Evolutionary conservation across 805 yeast species (phyloP), one percentile per base, ranked within the genome.

Genomic region (Ogataea corticis): DNA sequence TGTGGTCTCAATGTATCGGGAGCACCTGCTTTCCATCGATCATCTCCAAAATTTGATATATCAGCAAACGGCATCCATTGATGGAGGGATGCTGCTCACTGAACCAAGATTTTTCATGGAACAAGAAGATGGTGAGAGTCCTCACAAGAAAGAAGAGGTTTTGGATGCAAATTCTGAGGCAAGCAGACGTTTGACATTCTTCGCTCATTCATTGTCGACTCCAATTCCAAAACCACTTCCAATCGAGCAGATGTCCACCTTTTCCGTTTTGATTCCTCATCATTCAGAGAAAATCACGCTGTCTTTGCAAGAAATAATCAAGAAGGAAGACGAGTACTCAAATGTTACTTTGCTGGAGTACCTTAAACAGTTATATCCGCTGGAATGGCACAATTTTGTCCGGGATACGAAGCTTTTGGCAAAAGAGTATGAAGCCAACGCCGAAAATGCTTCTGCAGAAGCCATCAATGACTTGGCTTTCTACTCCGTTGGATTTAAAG

Each of bases 171-270:
- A 80, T 41, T 79, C 89, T 0, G 96, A 87, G 59, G 96, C 96
- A 0, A 83, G 83, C 58, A 71, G 96, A 56, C 73, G 97, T 52
- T 78, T 89, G 1, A 85, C 96, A 0, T 89, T 87, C 60, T 89
- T 89, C 72, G 96, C 97, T 0, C 96, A 89, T 59, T 87, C 96
- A 0, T 69, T 89, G 34, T 83, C 96, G 0, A 87, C 95, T 0
- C 92, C 96, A 1, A 84, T 89, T 70, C 85, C 88, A 0, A 89
- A 83, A 36, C 83, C 89, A 0, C 66, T 75, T 11, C 77, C 88
- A 0, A 75, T 83, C 7, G 76, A 74, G 16, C 72, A 80, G 35
- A 86, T 87, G 88, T 95, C 96, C 0, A 71, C 87, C 0, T 88
- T 88, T 56, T 80, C 94, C 0, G 96, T 89, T 7, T 71, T 90